These are phyloP conservation scores for Monosporascus sp. DNA, from an alignment of 2,329 filamentous ascomycete species.

Conservation along the genomic window DNA sequence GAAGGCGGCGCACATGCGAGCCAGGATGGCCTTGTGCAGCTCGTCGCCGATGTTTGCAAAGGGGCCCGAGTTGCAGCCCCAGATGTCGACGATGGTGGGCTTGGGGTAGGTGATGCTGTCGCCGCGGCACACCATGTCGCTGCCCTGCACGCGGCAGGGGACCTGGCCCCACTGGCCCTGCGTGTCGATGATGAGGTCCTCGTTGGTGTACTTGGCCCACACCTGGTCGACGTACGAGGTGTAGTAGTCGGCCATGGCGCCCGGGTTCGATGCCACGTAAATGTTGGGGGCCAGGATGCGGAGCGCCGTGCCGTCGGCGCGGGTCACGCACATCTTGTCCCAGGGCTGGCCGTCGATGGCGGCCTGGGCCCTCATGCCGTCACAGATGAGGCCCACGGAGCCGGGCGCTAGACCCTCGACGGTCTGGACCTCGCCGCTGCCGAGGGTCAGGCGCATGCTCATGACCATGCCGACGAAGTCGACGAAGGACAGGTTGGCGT, in stretches of 20 bases:
- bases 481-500: constrained; percentile 45
- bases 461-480: constrained; percentile 47
- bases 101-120: constrained; percentile 34
- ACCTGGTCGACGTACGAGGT: constrained; percentile 36
- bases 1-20: constrained; percentile 43
- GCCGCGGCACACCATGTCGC: constrained; percentile 29
- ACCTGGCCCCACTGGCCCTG: constrained; percentile 28
- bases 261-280: constrained; percentile 26
- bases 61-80: constrained; percentile 40
- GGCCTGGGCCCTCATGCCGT: constrained; percentile 27
- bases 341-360: constrained; percentile 30
- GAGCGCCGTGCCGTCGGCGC: constrained; percentile 25
- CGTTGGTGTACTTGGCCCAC: constrained; percentile 31
- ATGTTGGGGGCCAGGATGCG: constrained; percentile 38
- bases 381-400: constrained; percentile 35
- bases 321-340: constrained; percentile 34
- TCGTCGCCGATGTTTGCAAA: constrained; percentile 28
- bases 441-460: constrained; percentile 39
- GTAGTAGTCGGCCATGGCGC: constrained; percentile 34
- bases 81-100: constrained; percentile 38
- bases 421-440: constrained; percentile 29
- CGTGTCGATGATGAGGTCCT: constrained; percentile 34
- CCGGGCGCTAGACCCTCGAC: constrained; percentile 33
- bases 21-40: constrained; percentile 32
- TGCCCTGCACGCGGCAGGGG: constrained; percentile 28